A percentile compares a stretch with the other conserved stretches of the same genome.
Evolutionary conservation across 768 basidiomycete species (phyloP).

Genomic region (Pisolithus orientalis): DNA sequence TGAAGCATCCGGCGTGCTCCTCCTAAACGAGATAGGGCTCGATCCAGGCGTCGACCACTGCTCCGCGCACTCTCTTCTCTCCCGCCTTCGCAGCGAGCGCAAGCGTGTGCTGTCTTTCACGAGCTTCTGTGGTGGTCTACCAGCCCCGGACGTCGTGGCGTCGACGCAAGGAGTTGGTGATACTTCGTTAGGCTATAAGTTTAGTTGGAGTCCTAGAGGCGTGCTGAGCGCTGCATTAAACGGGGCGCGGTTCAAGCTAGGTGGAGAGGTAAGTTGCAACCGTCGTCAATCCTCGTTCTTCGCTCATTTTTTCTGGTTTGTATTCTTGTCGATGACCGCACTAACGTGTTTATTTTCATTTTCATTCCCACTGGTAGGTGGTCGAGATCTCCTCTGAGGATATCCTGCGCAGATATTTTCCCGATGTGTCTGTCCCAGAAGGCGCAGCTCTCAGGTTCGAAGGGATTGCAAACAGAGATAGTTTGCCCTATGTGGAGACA

Average conservation of each 20-base stretch:
- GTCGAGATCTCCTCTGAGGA: conserved; percentile 44
- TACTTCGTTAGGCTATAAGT: conserved; percentile 81
- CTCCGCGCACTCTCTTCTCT: conserved; percentile 70
- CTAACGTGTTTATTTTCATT: too few relatives aligned
- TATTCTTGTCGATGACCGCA: neutral
- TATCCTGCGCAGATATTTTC: conserved; percentile 55
- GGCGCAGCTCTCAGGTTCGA: conserved; percentile 55
- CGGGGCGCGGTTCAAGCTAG: conserved; percentile 57
- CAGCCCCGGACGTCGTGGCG: conserved; percentile 53
- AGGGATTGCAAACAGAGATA: conserved; percentile 83
- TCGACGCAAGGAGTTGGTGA: conserved; percentile 32
- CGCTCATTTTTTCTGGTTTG: neutral
- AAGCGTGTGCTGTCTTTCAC: conserved; percentile 67
- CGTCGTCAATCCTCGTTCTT: neutral
- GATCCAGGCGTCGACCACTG: conserved; percentile 91
- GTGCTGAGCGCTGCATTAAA: conserved; percentile 80
- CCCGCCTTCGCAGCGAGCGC: conserved; percentile 40
- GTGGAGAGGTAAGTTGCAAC: conserved; percentile 40
- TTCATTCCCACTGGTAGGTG: conserved; percentile 26
- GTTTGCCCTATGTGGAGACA: conserved; percentile 58
- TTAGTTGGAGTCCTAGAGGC: conserved; percentile 89
- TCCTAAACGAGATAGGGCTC: conserved; percentile 86
- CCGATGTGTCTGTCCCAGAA: conserved; percentile 57
- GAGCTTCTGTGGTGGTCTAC: conserved; percentile 91
- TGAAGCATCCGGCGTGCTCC: conserved; percentile 50